Evolutionary conservation across 1,284 basidiomycete genomes (phyloP).

Genomic region (Fomitopsis palustris): DNA sequence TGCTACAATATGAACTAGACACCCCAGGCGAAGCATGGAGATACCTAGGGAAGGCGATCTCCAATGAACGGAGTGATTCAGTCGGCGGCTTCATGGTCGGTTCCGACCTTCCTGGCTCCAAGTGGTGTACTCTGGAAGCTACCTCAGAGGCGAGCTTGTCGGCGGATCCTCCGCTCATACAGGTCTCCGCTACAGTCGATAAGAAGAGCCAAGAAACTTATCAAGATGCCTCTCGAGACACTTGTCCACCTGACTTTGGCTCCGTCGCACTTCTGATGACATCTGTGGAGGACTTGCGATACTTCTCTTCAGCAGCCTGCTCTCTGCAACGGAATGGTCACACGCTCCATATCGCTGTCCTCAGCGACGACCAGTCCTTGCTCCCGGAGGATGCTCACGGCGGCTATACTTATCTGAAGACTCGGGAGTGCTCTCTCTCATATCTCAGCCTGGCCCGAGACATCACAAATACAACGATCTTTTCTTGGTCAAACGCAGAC

Average conservation of each 20-base stretch:
- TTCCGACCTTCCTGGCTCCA: conserved; percentile 5
- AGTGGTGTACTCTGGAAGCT: conserved; percentile 22
- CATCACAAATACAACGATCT: neutral
- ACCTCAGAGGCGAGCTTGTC: too few species aligned
- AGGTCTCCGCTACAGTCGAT: neutral
- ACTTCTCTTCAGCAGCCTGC: conserved; percentile 44
- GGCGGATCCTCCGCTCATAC: neutral
- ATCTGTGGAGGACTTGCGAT: conserved; percentile 35
- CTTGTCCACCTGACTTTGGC: conserved; percentile 11
- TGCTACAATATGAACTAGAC: conserved; percentile 23
- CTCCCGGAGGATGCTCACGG: neutral
- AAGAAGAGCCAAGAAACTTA: too few species aligned
- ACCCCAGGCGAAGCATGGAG: conserved; percentile 31
- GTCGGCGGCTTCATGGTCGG: conserved; percentile 32
- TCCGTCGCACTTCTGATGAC: conserved; percentile 37
- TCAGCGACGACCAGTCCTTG: conserved; percentile 7
- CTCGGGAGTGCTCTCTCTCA: conserved; percentile 17
- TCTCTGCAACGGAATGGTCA: conserved; percentile 37
- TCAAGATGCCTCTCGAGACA: neutral
- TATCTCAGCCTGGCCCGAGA: conserved; percentile 4
- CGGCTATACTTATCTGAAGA: conserved; percentile 11
- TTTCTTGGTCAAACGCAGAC: conserved; percentile 13
- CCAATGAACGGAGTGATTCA: conserved; percentile 18
- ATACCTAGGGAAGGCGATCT: conserved; percentile 36
- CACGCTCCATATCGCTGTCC: conserved; percentile 32